Base-by-base conservation (phyloP, 805 yeast genomes). In the Sugiyamaella americana region DNA sequence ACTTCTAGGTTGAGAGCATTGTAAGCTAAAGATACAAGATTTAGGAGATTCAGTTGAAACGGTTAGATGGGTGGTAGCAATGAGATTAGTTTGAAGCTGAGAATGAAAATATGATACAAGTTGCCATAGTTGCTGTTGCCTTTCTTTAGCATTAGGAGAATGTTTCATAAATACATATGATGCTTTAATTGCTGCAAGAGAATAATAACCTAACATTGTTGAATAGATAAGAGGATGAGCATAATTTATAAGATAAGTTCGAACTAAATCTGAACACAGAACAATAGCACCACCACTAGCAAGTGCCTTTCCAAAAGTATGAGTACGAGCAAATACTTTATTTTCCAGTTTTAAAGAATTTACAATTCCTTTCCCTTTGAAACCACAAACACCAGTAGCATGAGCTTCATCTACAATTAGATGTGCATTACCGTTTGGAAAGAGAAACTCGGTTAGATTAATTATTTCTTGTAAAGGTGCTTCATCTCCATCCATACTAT, bases 321-420 rank as follows among this genome's bases (percentile, higher is more conserved):
- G 58, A 5, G 55, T 40, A 17, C 60, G 46, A 11, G 47, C 47
- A 26, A 52, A 49, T 8, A 54, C 41, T 6, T 44, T 37, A 10
- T 47, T 29, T 32, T 56, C 55, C 20, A 57, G 49, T 1, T 51
- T 47, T 10, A 52, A 24, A 10, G 40, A 34, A 18, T 43, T 22
- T 4, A 55, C 58, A 5, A 55, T 24, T 2, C 96, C 96, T 61
- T 78, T 78, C 37, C 96, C 96, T 37, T 69, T 67, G 36, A 87
- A 84, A 20, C 96, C 96, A 62, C 85, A 71, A 8, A 95, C 95
- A 58, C 96, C 96, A 54, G 87, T 83, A 4, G 95, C 86, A 64
- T 87, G 96, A 6, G 95, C 95, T 63, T 87, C 96, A 62, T 87
- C 96, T 43, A 87, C 82, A 55, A 82, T 85, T 20, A 87, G 65